phyloP scores from a whole-genome alignment of 73 alveolate species.

The Durusdinium trenchii region DNA sequence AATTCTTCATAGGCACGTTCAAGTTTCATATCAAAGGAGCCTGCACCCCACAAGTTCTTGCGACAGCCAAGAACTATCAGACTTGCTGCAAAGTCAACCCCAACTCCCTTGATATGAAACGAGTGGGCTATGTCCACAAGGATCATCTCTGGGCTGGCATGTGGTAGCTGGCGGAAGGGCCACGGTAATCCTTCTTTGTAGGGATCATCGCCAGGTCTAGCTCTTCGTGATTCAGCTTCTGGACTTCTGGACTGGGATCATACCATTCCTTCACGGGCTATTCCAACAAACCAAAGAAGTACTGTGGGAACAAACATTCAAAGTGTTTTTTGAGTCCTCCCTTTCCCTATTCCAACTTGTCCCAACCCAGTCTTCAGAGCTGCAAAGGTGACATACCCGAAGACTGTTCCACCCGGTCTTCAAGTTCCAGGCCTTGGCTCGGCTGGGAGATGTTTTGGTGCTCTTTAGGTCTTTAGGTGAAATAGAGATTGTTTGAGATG shows the following conservation, averaged over 20 bases:
- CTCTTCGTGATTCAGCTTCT: background rate
- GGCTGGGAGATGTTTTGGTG: background rate
- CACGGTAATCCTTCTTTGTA: background rate
- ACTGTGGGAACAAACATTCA: too few species aligned
- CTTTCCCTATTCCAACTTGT: too few species aligned
- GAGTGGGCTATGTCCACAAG: constrained; percentile 16
- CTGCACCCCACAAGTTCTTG: background rate
- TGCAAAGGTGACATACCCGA: background rate
- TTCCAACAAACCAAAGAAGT: too few species aligned
- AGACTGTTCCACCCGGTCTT: background rate
- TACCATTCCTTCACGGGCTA: constrained; percentile 30
- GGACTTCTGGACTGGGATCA: background rate
- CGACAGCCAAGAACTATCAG: background rate
- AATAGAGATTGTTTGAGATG: too few species aligned
- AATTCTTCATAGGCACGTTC: background rate
- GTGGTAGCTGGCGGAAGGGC: background rate
- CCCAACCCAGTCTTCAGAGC: background rate
- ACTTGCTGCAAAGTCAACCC: constrained; percentile 7
- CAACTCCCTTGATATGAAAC: constrained; percentile 16
- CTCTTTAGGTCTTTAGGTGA: too few species aligned
- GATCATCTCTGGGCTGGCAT: background rate
- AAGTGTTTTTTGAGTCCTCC: too few species aligned
- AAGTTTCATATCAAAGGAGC: background rate
- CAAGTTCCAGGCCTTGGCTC: background rate
- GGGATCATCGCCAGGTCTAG: background rate